Evolutionary conservation across 192 early-diverging fungal species (phyloP).

Genomic region (Coemansia sp.): DNA sequence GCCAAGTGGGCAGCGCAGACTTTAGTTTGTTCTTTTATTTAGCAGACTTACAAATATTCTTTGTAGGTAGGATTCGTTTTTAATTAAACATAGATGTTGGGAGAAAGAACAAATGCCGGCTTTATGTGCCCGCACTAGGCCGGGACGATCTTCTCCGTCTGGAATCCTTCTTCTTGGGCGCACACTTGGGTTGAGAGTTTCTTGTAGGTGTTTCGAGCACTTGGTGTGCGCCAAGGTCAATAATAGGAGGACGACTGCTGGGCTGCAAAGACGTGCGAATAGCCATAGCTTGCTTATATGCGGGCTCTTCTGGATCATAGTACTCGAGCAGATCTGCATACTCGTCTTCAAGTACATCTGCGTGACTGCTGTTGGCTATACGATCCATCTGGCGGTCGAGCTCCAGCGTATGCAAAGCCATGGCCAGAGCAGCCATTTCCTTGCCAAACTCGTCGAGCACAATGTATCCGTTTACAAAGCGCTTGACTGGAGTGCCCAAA

Average conservation of each 20-base stretch:
- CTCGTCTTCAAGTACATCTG: slow-evolving; percentile 12
- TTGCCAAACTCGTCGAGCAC: slow-evolving; percentile 65
- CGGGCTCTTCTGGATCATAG: slow-evolving; percentile 40
- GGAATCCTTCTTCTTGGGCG: background rate
- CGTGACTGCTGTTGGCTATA: too few species aligned
- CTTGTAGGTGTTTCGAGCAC: background rate
- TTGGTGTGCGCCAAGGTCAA: background rate
- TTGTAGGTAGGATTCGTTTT: too few species aligned
- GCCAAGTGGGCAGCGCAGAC: too few species aligned
- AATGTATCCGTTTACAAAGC: slow-evolving; percentile 62
- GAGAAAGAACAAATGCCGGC: too few species aligned
- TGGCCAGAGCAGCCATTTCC: slow-evolving; percentile 59
- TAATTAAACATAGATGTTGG: too few species aligned
- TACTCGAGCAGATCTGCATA: slow-evolving; percentile 45
- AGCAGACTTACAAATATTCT: too few species aligned
- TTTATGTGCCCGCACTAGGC: background rate
- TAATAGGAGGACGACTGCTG: background rate
- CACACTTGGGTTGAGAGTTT: background rate
- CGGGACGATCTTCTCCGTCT: background rate
- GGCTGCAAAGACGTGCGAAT: background rate
- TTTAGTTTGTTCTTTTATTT: too few species aligned
- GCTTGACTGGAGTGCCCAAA: slow-evolving; percentile 46
- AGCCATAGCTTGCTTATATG: slow-evolving; percentile 10
- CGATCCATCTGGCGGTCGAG: slow-evolving; percentile 28
- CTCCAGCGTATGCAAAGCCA: slow-evolving; percentile 55